These are phyloP conservation scores for Blastobotrys malaysiensis DNA, from an alignment of 1,139 yeast genomes.

Conservation along the genomic window DNA sequence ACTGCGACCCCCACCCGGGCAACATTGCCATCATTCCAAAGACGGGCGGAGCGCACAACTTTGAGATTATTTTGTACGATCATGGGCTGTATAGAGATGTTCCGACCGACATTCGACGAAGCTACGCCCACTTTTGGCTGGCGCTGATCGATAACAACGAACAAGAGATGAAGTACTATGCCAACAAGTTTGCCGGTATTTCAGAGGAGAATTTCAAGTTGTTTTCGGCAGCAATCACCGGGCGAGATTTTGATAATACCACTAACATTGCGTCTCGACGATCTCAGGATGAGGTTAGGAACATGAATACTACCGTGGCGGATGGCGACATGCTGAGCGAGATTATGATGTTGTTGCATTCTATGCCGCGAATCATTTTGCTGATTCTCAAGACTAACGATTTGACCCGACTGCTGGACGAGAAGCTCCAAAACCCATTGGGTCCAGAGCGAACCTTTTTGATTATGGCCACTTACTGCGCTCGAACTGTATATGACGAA, in stretches of 20 bases:
- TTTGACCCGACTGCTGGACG: constrained; percentile 83
- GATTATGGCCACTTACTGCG: constrained; percentile 87
- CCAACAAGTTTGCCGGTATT: constrained; percentile 76
- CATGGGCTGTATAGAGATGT: constrained; percentile 91
- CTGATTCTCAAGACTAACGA: constrained; percentile 91
- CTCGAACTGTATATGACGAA: constrained; percentile 70
- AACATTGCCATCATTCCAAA: constrained; percentile 62
- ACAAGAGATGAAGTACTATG: constrained; percentile 62
- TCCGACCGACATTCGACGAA: constrained; percentile 67
- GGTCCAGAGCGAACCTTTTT: constrained; percentile 87
- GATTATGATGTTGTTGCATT: constrained; percentile 72
- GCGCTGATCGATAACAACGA: constrained; percentile 72
- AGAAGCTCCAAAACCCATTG: constrained; percentile 69
- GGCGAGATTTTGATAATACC: constrained; percentile 72
- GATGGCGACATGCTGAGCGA: constrained; percentile 63
- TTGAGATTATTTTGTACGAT: constrained; percentile 87
- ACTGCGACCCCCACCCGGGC: constrained; percentile 98
- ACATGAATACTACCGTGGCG: constrained; percentile 59
- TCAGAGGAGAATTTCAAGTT: constrained; percentile 72
- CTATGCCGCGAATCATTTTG: constrained; percentile 79
- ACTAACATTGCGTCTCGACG: constrained; percentile 53
- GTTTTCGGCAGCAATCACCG: constrained; percentile 92
- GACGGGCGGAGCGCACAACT: constrained; percentile 48
- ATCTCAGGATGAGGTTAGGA: constrained; percentile 50
- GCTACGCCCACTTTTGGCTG: constrained; percentile 90